phyloP scores from a whole-genome alignment of 2,329 filamentous ascomycete genomes.

The Chaetomiaceae sp. region DNA sequence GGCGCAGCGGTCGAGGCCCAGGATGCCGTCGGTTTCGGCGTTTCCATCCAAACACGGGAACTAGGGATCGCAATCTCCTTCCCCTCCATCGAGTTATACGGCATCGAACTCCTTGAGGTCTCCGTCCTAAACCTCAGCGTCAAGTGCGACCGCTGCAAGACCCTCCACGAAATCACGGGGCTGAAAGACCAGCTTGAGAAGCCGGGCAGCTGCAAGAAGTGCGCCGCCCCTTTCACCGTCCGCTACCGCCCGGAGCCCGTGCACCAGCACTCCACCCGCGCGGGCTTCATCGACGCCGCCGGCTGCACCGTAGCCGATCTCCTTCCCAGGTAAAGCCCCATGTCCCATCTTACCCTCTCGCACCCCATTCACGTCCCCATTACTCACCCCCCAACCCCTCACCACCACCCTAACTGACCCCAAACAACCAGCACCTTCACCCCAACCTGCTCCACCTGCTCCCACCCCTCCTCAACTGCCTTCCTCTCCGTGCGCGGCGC shows the following conservation, averaged over 20 bases:
- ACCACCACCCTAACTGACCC: no score
- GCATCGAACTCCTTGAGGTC: slow-evolving; percentile 70
- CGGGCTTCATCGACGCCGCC: slow-evolving; percentile 70
- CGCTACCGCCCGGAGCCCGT: slow-evolving; percentile 63
- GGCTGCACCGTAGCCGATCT: slow-evolving; percentile 71
- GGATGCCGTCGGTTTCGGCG: slow-evolving; percentile 21
- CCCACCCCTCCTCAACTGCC: slow-evolving; percentile 58
- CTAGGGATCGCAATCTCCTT: slow-evolving; percentile 73
- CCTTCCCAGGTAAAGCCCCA: slow-evolving; percentile 53
- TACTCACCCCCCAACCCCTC: background rate
- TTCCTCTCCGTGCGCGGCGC: slow-evolving; percentile 70
- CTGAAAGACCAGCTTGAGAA: slow-evolving; percentile 49
- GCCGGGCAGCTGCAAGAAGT: slow-evolving; percentile 52
- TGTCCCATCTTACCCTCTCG: background rate
- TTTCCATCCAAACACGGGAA: slow-evolving; percentile 43
- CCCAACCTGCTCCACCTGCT: slow-evolving; percentile 72
- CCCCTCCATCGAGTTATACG: slow-evolving; percentile 68
- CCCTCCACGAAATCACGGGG: slow-evolving; percentile 61
- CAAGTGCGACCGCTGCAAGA: slow-evolving; percentile 76
- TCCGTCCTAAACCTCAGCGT: slow-evolving; percentile 60
- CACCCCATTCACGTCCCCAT: background rate
- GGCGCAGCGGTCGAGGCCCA: slow-evolving; percentile 33
- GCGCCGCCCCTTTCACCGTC: slow-evolving; percentile 45
- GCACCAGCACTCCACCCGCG: slow-evolving; percentile 65
- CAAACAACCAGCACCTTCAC: slow-evolving; percentile 69